A percentile compares a stretch with the other conserved stretches of the same genome.
phyloP scores from a whole-genome alignment of 2,329 filamentous ascomycete species.

The Mycosphaerella arachidis region DNA sequence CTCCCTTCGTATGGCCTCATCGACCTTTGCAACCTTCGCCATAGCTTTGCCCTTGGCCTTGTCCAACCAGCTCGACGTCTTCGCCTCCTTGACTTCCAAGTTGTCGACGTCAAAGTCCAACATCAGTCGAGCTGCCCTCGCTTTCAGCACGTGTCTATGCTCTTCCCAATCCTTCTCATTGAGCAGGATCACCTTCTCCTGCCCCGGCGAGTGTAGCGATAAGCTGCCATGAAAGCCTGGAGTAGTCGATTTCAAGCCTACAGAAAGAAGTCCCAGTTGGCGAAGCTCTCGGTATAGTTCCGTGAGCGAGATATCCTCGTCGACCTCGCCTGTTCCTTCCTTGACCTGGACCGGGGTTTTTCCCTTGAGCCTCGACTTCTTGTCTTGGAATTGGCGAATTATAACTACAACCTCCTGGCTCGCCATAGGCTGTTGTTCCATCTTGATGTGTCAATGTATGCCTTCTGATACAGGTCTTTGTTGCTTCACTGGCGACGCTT shows the following conservation, averaged over 20 bases:
- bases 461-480: neutral
- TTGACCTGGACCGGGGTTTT: neutral
- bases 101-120: neutral
- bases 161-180: neutral
- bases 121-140: neutral
- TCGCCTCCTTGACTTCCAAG: neutral
- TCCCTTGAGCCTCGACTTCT: neutral
- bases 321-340: neutral
- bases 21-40: neutral
- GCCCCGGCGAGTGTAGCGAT: neutral
- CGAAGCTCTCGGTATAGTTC: neutral
- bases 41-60: neutral
- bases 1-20: neutral
- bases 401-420: neutral
- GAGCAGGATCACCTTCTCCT: neutral
- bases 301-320: neutral
- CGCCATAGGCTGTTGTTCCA: neutral
- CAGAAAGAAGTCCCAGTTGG: neutral
- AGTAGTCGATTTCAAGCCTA: neutral
- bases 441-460: no score
- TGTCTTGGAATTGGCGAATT: neutral
- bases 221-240: conserved; percentile 1
- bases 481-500: neutral
- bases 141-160: neutral
- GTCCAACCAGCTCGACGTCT: neutral